Base-by-base conservation (phyloP, 306 rosid species). In the Prunus armeniaca region DNA sequence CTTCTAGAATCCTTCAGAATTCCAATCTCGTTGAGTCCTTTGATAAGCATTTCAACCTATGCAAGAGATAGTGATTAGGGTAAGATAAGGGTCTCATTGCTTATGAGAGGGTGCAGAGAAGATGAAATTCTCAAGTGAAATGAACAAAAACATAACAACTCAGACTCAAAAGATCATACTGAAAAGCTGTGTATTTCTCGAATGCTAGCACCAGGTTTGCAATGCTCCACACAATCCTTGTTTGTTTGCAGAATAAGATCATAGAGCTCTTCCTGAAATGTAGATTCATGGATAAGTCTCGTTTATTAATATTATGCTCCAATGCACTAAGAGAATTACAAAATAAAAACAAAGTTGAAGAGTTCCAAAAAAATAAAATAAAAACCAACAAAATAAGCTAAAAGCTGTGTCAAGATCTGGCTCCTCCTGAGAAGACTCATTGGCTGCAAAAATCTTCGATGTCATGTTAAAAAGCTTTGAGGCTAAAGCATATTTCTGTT, bases 211-310 rank as follows among this genome's bases (percentile, higher is more conserved):
- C 98, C 97, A 41, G 98, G 97, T 82, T 84, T 89, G 86, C 99
- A 95, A 77, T 89, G 97, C 82, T 92, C 86, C 83, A 95, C 79
- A 66, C 92, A 90, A 71, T 76, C 86, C 89, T 92, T 92, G 80
- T 86, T 90, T 18, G 97, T 89, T 84, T 75, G 89, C 65, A 92
- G 80, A 83, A 95, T 86, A 79, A 95, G 97, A 69, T 89, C 89
- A 83, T 92, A 92, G 75, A 95, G 93, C 78, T 89, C 99, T 74
- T 88, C 92, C 99, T 95, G 93, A 83, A 73, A 86, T 67, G 72
- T 73, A 72, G 57, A 73, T 19, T 41, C 66, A 75, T 25, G 41
- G 50, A 50, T 69, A 28, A 68, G 71, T 50, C 55, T 30, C 65
- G 11, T 3, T 46, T 17, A 66, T 66, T 56, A 34, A 18, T 28